Conservation (phyloP, 805 yeast genomes). For the Yamadazyma akitaensis region DNA sequence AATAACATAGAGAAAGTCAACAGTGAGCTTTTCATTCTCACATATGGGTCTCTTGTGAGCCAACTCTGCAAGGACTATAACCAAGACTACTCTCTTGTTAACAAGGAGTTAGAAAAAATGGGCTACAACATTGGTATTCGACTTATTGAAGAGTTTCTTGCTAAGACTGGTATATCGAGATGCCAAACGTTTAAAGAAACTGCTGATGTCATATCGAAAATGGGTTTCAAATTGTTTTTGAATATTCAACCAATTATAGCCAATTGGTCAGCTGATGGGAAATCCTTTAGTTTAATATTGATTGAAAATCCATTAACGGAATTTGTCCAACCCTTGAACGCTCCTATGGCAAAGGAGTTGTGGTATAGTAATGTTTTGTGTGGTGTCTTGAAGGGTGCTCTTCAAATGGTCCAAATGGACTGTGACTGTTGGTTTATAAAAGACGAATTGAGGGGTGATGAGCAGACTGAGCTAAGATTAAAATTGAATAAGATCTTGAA, state of each 20-base stretch:
- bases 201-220: slow-evolving; percentile 77
- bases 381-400: slow-evolving; percentile 87
- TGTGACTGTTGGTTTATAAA: slow-evolving; percentile 78
- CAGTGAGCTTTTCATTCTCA: slow-evolving; percentile 88
- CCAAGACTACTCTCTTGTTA: slow-evolving; percentile 73
- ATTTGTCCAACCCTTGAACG: slow-evolving; percentile 82
- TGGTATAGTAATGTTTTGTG: slow-evolving; percentile 93
- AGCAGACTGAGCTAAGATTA: slow-evolving; percentile 73
- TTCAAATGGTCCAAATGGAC: slow-evolving; percentile 94
- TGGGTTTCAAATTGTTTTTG: slow-evolving; percentile 87
- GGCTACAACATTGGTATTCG: slow-evolving; percentile 93
- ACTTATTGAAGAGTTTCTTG: slow-evolving; percentile 87
- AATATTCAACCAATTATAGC: slow-evolving; percentile 74
- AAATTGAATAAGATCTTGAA: slow-evolving; percentile 68
- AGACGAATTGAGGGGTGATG: slow-evolving; percentile 82
- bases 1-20: slow-evolving; percentile 83
- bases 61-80: slow-evolving; percentile 84
- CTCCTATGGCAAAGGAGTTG: slow-evolving; percentile 61
- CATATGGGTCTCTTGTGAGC: slow-evolving; percentile 91
- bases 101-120: slow-evolving; percentile 83
- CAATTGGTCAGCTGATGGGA: slow-evolving; percentile 74
- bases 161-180: slow-evolving; percentile 80
- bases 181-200: slow-evolving; percentile 81
- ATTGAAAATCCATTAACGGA: slow-evolving; percentile 90
- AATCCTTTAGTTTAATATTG: slow-evolving; percentile 67